A percentile compares a stretch with the other conserved stretches of the same genome.
Conservation (phyloP, 108 stramenopile species). For the Epithemia pelagica region DNA sequence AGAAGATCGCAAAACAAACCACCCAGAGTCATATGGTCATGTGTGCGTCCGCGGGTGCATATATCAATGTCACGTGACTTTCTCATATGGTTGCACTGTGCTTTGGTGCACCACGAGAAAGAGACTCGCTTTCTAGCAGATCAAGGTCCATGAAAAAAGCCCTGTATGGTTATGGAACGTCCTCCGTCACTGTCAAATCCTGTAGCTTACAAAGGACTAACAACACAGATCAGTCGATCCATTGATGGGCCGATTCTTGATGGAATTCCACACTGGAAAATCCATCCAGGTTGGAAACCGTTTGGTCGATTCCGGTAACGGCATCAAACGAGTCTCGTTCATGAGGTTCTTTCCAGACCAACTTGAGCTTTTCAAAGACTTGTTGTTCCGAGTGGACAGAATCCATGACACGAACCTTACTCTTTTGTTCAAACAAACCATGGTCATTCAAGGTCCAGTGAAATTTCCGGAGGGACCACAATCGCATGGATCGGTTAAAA, state of each 20-base stretch:
- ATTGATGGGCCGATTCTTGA: not conserved
- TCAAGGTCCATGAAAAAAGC: too few species aligned
- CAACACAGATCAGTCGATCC: not conserved
- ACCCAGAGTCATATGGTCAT: too few species aligned
- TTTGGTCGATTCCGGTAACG: conserved; percentile 10
- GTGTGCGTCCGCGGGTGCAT: too few species aligned
- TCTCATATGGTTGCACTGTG: too few species aligned
- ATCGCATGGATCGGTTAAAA: conserved; percentile 54
- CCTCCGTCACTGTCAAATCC: too few species aligned
- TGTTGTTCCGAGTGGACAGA: conserved; percentile 35
- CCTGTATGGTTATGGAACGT: too few species aligned
- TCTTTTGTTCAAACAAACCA: conserved; percentile 26
- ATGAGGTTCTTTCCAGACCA: conserved; percentile 39
- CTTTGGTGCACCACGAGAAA: too few species aligned
- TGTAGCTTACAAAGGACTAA: too few species aligned
- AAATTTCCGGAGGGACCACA: conserved; percentile 31
- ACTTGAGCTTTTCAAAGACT: conserved; percentile 40
- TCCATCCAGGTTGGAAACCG: not conserved
- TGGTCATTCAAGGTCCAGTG: conserved; percentile 35
- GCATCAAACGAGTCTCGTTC: conserved; percentile 51
- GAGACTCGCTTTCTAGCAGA: too few species aligned
- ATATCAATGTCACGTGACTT: too few species aligned
- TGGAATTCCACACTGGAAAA: not conserved
- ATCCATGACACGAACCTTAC: not conserved
- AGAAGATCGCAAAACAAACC: too few species aligned